Evolutionary conservation across 768 basidiomycete genomes (phyloP), one percentile per base, ranked within the genome.

Genomic region (Xerocomellus amylosporus): DNA sequence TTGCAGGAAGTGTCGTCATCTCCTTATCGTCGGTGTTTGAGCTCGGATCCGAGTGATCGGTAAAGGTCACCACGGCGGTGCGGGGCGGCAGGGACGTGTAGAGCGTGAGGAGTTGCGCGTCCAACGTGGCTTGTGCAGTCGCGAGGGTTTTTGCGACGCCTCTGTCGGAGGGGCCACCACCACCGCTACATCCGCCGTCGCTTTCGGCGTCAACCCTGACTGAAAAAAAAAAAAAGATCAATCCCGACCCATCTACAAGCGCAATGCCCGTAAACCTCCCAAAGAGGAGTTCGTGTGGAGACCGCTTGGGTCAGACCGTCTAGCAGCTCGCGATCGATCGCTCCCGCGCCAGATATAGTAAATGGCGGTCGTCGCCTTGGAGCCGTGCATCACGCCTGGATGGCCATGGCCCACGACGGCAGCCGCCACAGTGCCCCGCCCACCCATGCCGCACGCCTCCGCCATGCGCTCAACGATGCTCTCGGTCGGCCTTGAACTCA

Each of bases 321-420:
- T 33, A 94, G n/a, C n/a, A n/a, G n/a, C n/a, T n/a, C n/a, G n/a
- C n/a, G n/a, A n/a, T n/a, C n/a, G n/a, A n/a, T n/a, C n/a, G n/a
- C n/a, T n/a, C n/a, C n/a, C n/a, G n/a, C n/a, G n/a, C n/a, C n/a
- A n/a, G n/a, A n/a, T n/a, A n/a, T n/a, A n/a, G n/a, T n/a, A n/a
- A n/a, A n/a, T n/a, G n/a, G n/a, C n/a, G n/a, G n/a, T n/a, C n/a
- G n/a, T 88, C 17, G 90, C 90, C 69, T 91, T 93, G 46, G 83
- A 77, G 9, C 91, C 91, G 60, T 93, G 90, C 89, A 92, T 93
- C 26, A 84, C 82, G 4, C 75, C 73, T 0, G 92, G 90, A 63
- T 90, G 90, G 9, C 93, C 91, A 59, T 89, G 87, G 63, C 97
- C 93, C 45, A 93, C 85, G 2, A 94, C 86, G 0, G 87, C 90